phyloP scores from a whole-genome alignment of 495 filamentous ascomycete species.

The Tuber magnatum region DNA sequence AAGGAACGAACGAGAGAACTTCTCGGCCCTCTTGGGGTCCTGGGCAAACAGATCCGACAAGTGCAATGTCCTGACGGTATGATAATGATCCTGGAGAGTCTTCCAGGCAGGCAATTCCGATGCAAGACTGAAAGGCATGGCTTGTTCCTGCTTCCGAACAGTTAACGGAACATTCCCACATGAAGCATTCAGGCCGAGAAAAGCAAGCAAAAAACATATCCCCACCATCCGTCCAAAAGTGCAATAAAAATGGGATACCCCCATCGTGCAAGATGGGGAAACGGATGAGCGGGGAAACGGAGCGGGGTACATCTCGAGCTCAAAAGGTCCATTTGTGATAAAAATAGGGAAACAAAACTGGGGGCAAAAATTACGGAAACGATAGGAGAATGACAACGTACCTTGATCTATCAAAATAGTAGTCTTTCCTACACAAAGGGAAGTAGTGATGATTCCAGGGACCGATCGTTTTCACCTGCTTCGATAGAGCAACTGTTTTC shows the following conservation, averaged over 20 bases:
- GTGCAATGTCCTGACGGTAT: constrained; percentile 77
- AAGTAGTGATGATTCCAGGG: not conserved
- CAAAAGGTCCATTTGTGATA: not conserved
- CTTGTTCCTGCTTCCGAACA: constrained; percentile 16
- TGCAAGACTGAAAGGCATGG: constrained; percentile 59
- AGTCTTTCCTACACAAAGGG: not conserved
- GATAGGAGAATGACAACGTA: not conserved
- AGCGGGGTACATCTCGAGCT: not conserved
- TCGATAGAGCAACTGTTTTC: not conserved
- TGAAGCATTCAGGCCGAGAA: not conserved
- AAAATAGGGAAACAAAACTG: not conserved
- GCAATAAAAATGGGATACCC: not conserved
- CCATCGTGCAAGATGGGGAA: not conserved
- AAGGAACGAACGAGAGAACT: constrained; percentile 76
- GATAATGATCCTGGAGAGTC: constrained; percentile 80
- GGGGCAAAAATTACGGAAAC: not conserved
- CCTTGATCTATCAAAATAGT: not conserved
- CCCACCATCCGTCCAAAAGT: not conserved
- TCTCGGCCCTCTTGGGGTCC: constrained; percentile 81
- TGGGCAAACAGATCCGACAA: constrained; percentile 87
- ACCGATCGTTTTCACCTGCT: not conserved
- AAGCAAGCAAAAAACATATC: not conserved
- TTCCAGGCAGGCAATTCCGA: constrained; percentile 77
- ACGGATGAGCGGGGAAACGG: not conserved
- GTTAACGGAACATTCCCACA: not conserved